phyloP scores from a whole-genome alignment of 2,329 filamentous ascomycete genomes.

The Fusarium oligoseptatum region DNA sequence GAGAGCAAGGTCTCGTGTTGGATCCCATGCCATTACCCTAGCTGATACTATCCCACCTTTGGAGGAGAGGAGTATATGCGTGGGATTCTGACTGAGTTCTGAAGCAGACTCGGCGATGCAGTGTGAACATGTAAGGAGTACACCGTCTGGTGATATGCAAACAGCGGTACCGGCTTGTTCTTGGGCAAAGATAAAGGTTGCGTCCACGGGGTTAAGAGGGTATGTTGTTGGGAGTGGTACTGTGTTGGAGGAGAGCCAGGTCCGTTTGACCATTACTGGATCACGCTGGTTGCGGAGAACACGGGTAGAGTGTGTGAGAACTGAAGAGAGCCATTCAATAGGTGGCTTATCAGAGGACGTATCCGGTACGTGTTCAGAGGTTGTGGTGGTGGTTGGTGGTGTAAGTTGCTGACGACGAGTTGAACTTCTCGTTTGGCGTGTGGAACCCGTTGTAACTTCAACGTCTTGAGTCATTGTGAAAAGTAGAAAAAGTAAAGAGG shows the following conservation, averaged over 20 bases:
- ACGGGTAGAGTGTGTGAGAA: not conserved
- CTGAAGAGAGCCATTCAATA: not conserved
- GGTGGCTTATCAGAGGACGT: conserved; percentile 1
- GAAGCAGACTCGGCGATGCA: conserved; percentile 60
- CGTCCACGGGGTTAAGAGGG: conserved; percentile 19
- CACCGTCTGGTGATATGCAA: conserved; percentile 59
- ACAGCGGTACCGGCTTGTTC: conserved; percentile 65
- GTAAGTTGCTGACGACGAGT: conserved; percentile 10
- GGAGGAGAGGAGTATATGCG: conserved; percentile 59
- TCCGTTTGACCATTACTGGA: conserved; percentile 25
- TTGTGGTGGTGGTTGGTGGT: not conserved
- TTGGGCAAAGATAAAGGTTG: conserved; percentile 62
- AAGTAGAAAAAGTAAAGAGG: not conserved
- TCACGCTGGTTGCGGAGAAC: conserved; percentile 5
- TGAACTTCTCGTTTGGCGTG: conserved; percentile 32
- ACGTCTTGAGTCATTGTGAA: conserved; percentile 14
- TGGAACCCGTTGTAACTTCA: not conserved
- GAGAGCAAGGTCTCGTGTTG: conserved; percentile 60
- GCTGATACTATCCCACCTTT: conserved; percentile 56
- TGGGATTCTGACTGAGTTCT: conserved; percentile 47
- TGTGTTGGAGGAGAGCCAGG: conserved; percentile 38
- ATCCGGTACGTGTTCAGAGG: not conserved
- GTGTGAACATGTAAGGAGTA: conserved; percentile 65
- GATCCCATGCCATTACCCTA: conserved; percentile 57
- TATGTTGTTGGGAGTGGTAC: conserved; percentile 22